phyloP scores from a whole-genome alignment of 2,329 filamentous ascomycete genomes.

The Nannizzia gypsea region DNA sequence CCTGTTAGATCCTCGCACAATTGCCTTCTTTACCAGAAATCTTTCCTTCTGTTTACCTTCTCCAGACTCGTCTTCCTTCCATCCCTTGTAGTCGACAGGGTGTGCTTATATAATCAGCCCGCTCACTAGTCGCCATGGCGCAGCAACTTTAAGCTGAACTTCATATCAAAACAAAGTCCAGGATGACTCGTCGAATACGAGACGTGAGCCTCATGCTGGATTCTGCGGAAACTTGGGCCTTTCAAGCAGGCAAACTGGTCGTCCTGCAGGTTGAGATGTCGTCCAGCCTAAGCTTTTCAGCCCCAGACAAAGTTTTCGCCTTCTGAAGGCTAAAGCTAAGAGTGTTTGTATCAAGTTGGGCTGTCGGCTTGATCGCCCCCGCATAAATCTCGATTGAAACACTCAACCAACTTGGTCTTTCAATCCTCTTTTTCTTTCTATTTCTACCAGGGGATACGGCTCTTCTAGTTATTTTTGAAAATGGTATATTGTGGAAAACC shows the following conservation, averaged over 20 bases:
- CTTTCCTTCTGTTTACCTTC: too few species aligned
- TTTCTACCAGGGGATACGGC: background rate
- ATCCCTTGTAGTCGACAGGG: too few species aligned
- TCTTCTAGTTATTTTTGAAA: background rate
- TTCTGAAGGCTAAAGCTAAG: background rate
- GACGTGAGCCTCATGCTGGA: background rate
- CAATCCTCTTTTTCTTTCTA: background rate
- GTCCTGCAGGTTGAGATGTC: background rate
- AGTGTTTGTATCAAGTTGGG: background rate
- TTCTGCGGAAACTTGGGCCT: background rate
- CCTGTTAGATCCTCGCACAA: too few species aligned
- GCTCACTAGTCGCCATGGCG: background rate
- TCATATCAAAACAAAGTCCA: background rate
- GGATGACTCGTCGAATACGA: background rate
- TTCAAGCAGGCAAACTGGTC: background rate
- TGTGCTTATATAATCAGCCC: background rate
- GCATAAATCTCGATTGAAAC: background rate
- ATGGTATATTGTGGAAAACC: slow-evolving; percentile 36
- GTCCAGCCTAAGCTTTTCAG: background rate
- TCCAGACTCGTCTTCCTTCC: too few species aligned
- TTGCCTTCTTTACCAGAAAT: too few species aligned
- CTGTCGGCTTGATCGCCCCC: background rate
- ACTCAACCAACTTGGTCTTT: background rate
- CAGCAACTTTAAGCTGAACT: background rate
- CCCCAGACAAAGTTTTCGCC: background rate